Conservation (phyloP, 331 rosid genomes). For the Rhamnella rubrinervis region DNA sequence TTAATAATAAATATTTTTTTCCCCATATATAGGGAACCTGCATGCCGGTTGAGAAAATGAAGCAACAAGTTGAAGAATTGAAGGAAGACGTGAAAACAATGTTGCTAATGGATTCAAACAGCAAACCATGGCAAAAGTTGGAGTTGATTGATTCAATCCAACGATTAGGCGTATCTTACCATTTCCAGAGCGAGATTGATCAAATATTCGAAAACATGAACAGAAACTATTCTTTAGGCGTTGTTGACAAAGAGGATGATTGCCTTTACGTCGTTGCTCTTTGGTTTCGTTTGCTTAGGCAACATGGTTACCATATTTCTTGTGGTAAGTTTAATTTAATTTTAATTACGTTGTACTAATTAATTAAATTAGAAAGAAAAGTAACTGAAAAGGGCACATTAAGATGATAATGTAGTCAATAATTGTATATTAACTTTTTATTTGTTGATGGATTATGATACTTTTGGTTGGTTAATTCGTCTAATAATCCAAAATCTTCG, state of each 20-base stretch:
- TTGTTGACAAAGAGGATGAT: not conserved
- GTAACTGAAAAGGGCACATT: no score
- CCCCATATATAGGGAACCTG: no score
- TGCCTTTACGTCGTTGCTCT: not conserved
- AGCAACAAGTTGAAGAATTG: slow-evolving; percentile 9
- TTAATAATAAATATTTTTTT: no score
- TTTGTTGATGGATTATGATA: not conserved
- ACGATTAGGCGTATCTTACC: no score
- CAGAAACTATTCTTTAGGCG: no score
- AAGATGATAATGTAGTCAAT: no score
- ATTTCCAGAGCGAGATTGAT: not conserved
- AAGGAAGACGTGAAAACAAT: slow-evolving; percentile 8
- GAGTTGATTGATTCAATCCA: not conserved
- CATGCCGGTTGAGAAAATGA: not conserved
- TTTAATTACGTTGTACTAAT: not conserved
- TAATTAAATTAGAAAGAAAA: not conserved
- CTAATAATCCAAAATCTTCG: no score
- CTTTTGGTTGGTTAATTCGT: no score
- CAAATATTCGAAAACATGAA: not conserved
- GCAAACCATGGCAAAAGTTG: not conserved
- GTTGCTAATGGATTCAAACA: not conserved
- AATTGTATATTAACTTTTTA: not conserved
- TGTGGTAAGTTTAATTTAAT: not conserved
- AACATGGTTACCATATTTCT: not conserved
- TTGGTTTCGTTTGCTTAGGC: not conserved